phyloP scores from a whole-genome alignment of 768 basidiomycete species.

The Rhizopogon vesiculosus region DNA sequence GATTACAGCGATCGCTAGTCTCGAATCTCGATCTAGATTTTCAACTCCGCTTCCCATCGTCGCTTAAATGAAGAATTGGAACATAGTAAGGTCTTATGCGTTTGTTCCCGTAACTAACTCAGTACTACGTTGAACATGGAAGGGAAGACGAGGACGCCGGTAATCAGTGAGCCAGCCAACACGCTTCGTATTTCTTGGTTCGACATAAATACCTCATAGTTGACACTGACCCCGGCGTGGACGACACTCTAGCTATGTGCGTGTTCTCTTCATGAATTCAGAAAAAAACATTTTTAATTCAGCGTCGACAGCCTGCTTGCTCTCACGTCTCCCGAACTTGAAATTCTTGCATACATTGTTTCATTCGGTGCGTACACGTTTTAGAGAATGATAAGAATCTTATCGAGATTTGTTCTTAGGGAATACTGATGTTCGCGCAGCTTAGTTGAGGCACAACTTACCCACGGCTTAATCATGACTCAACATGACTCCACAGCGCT shows the following conservation, averaged over 20 bases:
- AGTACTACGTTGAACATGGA: constrained; percentile 9
- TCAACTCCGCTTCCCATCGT: too few species aligned
- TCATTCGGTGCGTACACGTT: constrained; percentile 56
- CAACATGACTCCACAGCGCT: constrained; percentile 32
- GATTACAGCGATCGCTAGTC: too few species aligned
- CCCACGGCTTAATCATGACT: constrained; percentile 1
- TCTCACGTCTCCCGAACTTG: constrained; percentile 76
- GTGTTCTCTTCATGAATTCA: constrained; percentile 16
- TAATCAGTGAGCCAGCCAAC: constrained; percentile 53
- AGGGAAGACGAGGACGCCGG: constrained; percentile 37
- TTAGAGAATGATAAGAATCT: background rate
- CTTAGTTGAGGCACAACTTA: constrained; percentile 43
- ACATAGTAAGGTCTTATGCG: background rate
- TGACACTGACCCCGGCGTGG: constrained; percentile 85
- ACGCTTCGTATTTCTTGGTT: background rate
- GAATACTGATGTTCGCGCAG: constrained; percentile 62
- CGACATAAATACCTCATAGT: constrained; percentile 37
- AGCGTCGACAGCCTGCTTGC: constrained; percentile 59
- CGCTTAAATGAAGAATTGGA: too few species aligned
- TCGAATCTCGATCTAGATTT: too few species aligned
- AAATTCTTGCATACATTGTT: constrained; percentile 71
- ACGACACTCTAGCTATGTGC: constrained; percentile 76
- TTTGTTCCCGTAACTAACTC: background rate
- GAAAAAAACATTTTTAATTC: background rate
- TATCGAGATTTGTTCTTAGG: constrained; percentile 34